These are phyloP conservation scores for Jamesozyma rosinii DNA, from an alignment of 805 yeast genomes.

Conservation along the genomic window DNA sequence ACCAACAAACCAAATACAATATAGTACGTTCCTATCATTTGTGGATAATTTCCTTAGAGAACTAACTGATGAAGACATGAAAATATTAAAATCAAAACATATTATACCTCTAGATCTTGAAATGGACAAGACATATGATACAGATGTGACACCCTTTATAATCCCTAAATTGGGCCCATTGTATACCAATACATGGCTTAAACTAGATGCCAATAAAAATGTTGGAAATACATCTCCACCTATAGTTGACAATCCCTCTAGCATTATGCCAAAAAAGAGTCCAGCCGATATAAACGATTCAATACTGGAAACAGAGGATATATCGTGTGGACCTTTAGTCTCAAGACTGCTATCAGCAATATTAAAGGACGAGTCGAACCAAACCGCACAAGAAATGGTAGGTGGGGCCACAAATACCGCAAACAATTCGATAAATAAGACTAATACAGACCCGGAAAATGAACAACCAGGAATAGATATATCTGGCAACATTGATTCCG, in stretches of 20 bases:
- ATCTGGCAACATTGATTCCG: conserved; percentile 3
- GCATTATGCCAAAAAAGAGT: conserved; percentile 47
- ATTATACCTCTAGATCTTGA: conserved; percentile 43
- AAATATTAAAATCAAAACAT: conserved; percentile 54
- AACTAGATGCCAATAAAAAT: conserved; percentile 55
- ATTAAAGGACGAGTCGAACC: conserved; percentile 28
- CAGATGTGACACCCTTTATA: conserved; percentile 59
- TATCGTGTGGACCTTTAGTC: conserved; percentile 87
- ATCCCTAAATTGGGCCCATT: conserved; percentile 81
- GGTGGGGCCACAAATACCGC: not conserved
- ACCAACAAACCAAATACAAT: conserved; percentile 85
- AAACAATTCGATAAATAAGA: not conserved
- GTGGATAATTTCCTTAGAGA: conserved; percentile 78
- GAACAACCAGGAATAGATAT: conserved; percentile 20
- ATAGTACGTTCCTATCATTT: conserved; percentile 74
- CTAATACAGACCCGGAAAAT: conserved; percentile 11
- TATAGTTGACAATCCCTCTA: conserved; percentile 39
- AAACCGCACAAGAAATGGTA: not conserved
- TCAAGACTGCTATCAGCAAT: conserved; percentile 78
- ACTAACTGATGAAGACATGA: conserved; percentile 71
- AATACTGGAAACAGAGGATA: conserved; percentile 55
- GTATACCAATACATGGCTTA: conserved; percentile 79
- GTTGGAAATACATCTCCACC: conserved; percentile 37
- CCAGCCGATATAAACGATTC: conserved; percentile 47
- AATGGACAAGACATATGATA: conserved; percentile 43